A percentile compares a stretch with the other conserved stretches of the same genome.
These are phyloP conservation scores for Aegilops tauschii DNA, from an alignment of 176 grass and related monocot genomes.

Conservation along the genomic window DNA sequence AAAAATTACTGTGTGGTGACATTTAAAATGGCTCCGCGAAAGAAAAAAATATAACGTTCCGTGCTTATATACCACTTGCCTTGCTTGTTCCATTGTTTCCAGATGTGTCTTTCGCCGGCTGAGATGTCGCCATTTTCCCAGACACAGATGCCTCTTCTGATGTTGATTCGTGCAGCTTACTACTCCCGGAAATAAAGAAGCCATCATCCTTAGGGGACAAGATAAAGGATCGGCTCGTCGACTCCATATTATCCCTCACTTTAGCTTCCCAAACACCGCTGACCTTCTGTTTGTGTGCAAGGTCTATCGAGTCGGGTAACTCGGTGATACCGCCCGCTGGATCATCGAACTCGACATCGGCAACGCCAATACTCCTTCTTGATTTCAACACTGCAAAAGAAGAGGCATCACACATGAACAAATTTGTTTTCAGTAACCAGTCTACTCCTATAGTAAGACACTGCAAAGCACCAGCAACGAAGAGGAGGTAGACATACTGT, in stretches of 20 bases:
- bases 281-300: neutral
- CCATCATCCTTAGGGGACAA: neutral
- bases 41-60: neutral
- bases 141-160: constrained; percentile 1
- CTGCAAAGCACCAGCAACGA: neutral
- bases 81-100: constrained; percentile 27
- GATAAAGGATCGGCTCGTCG: neutral
- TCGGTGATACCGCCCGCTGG: neutral
- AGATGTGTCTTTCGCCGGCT: constrained; percentile 3
- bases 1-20: neutral
- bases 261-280: neutral
- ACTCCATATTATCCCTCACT: constrained; percentile 3
- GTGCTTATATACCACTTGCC: constrained; percentile 20
- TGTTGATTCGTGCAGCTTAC: neutral
- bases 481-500: constrained; percentile 13
- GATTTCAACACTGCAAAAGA: constrained; percentile 46
- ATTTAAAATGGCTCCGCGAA: neutral
- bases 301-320: neutral
- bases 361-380: neutral
- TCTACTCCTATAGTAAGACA: neutral
- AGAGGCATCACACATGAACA: neutral
- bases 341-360: neutral
- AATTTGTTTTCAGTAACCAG: neutral
- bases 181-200: constrained; percentile 19
- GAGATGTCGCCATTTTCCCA: constrained; percentile 10